Percentiles rank a stretch among this genome's conserved stretches.
Conservation (phyloP, 331 rosid species). For the Prunus yedoensis region DNA sequence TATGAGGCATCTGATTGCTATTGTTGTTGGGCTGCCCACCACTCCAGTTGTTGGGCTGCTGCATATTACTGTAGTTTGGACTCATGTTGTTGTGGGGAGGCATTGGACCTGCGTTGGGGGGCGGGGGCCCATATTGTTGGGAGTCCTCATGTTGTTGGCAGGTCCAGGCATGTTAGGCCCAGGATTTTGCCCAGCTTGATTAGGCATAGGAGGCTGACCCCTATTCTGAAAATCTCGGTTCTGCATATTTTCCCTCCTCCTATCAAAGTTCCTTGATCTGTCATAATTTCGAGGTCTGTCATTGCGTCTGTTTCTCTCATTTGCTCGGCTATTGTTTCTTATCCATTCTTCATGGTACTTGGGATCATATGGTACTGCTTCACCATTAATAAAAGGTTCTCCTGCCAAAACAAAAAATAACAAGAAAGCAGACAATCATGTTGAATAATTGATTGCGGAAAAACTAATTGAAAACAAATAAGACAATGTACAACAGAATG, state of each 20-base stretch:
- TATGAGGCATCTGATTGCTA: conserved; percentile 18
- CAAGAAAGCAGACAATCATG: not conserved
- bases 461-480: not conserved
- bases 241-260: conserved; percentile 77
- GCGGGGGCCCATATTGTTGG: not conserved
- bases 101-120: too few species aligned
- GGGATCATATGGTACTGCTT: conserved; percentile 87
- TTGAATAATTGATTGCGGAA: not conserved
- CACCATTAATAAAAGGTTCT: conserved; percentile 87
- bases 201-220: conserved; percentile 37
- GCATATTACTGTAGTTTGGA: not conserved
- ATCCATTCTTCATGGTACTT: conserved; percentile 94
- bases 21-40: conserved; percentile 23
- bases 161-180: conserved; percentile 38
- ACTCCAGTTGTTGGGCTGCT: conserved; percentile 11
- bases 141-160: conserved; percentile 17
- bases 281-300: conserved; percentile 49
- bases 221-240: conserved; percentile 55
- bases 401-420: conserved; percentile 44
- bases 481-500: not conserved
- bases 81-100: conserved; percentile 19
- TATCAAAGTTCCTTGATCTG: conserved; percentile 46
- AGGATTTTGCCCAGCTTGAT: conserved; percentile 17
- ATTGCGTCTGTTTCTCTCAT: conserved; percentile 64
- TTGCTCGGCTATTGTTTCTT: conserved; percentile 76